Percentiles rank a stretch among this genome's conserved stretches.
Conservation (phyloP, 352 stramenopile species). For the Chrysophaeum taylorii region DNA sequence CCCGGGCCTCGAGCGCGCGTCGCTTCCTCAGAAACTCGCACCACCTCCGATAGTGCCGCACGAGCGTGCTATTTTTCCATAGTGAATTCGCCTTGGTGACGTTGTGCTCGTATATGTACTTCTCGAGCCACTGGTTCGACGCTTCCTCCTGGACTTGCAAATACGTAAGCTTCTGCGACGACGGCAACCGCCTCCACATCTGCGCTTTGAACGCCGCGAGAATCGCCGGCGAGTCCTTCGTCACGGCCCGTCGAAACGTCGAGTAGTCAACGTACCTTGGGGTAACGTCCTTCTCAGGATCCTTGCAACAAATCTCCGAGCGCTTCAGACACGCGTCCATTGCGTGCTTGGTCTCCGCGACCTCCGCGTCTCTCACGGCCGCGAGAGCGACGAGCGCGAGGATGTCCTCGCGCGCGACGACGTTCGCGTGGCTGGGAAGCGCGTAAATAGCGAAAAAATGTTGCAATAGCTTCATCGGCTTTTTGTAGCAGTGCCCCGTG, state of each 20-base stretch:
- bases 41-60: not conserved
- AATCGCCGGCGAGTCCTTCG: not conserved
- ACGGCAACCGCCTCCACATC: not conserved
- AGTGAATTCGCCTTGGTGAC: not conserved
- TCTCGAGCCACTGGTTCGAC: not conserved
- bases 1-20: not conserved
- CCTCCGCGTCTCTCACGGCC: not conserved
- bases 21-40: not conserved
- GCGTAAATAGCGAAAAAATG: not conserved
- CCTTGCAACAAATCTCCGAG: not conserved
- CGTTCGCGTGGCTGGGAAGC: not conserved
- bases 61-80: not conserved
- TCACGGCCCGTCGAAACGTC: no score
- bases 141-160: not conserved
- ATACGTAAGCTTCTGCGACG: not conserved
- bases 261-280: no score
- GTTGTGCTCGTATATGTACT: not conserved
- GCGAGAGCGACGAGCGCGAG: not conserved
- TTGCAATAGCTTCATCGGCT: not conserved
- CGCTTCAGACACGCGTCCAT: not conserved
- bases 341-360: not conserved
- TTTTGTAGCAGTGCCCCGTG: not conserved
- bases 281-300: no score
- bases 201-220: not conserved
- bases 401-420: not conserved